Conservation (phyloP, 768 basidiomycete species). For the Chalciporus chontae region DNA sequence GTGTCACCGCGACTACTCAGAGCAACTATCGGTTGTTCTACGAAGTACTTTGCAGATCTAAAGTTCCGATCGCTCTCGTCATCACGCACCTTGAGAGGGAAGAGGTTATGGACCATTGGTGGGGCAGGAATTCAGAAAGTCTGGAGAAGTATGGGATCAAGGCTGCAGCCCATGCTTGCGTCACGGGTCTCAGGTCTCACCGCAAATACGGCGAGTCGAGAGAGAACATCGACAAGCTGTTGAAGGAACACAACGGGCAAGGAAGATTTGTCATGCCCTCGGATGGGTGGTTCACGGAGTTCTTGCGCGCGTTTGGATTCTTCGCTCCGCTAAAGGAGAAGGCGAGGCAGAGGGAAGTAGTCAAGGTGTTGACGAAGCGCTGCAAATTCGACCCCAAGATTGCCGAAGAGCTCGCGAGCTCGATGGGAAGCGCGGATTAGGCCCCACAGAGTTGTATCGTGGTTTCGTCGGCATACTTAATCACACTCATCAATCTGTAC, state of each 20-base stretch:
- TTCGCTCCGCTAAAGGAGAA: slow-evolving; percentile 22
- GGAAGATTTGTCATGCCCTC: slow-evolving; percentile 26
- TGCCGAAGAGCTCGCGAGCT: slow-evolving; percentile 21
- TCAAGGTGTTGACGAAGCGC: slow-evolving; percentile 28
- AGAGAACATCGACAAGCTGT: slow-evolving; percentile 12
- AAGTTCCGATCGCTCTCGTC: slow-evolving; percentile 30
- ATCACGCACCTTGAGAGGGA: slow-evolving; percentile 42
- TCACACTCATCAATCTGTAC: not conserved
- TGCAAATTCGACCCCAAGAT: slow-evolving; percentile 20
- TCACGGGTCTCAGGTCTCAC: slow-evolving; percentile 30
- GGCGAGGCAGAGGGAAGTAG: slow-evolving; percentile 21
- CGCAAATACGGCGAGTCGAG: slow-evolving; percentile 27
- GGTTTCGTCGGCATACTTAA: not conserved
- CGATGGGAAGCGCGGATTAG: slow-evolving; percentile 9
- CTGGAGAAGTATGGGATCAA: slow-evolving; percentile 26
- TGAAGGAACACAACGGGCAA: slow-evolving; percentile 9
- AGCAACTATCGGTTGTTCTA: slow-evolving; percentile 41
- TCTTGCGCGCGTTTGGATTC: slow-evolving; percentile 24
- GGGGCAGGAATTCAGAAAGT: slow-evolving; percentile 25
- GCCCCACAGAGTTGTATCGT: not conserved
- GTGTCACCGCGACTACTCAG: slow-evolving; percentile 34
- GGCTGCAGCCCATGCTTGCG: slow-evolving; percentile 32
- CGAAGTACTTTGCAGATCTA: slow-evolving; percentile 38
- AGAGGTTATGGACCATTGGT: slow-evolving; percentile 33
- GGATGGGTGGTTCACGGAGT: slow-evolving; percentile 22